These are phyloP conservation scores for Polytolypa hystricis DNA, from an alignment of 2,329 filamentous ascomycete genomes.

Conservation along the genomic window DNA sequence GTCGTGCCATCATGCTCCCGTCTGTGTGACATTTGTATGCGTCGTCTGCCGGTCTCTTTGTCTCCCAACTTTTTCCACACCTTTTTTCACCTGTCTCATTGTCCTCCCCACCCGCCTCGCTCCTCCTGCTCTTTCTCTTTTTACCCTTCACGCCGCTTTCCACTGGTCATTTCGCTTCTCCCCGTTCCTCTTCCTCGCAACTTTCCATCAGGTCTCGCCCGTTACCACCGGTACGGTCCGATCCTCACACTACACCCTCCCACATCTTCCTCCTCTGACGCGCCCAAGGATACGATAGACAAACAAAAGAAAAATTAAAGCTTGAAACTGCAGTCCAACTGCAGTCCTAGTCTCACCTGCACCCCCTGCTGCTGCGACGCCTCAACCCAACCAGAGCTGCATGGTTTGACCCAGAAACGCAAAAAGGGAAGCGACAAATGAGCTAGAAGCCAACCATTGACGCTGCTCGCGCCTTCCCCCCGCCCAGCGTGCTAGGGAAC, in stretches of 20 bases:
- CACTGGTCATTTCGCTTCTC: neutral
- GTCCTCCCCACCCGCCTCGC: slow-evolving; percentile 12
- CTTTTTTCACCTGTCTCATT: slow-evolving; percentile 12
- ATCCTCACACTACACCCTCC: neutral
- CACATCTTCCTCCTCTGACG: neutral
- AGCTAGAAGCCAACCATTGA: slow-evolving; percentile 1
- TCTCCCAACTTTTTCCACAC: slow-evolving; percentile 13
- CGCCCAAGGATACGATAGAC: neutral
- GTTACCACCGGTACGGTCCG: neutral
- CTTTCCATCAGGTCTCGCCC: slow-evolving; percentile 6
- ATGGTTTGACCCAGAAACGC: slow-evolving; percentile 20
- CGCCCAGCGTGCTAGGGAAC: neutral
- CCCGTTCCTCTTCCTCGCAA: slow-evolving; percentile 9
- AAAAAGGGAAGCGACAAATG: slow-evolving; percentile 9
- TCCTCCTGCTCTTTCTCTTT: slow-evolving; percentile 13
- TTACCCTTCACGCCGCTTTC: neutral
- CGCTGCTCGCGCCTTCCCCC: slow-evolving; percentile 3
- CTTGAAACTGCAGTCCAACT: no score
- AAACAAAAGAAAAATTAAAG: no score
- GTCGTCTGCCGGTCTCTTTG: slow-evolving; percentile 17
- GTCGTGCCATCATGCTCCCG: slow-evolving; percentile 15
- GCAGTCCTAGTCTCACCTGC: no score
- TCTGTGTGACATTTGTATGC: slow-evolving; percentile 15
- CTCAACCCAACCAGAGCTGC: slow-evolving; percentile 9
- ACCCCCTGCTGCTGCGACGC: no score